Evolutionary conservation across 768 basidiomycete species (phyloP), one percentile per base, ranked within the genome.

Genomic region (Mycena capillaripes): DNA sequence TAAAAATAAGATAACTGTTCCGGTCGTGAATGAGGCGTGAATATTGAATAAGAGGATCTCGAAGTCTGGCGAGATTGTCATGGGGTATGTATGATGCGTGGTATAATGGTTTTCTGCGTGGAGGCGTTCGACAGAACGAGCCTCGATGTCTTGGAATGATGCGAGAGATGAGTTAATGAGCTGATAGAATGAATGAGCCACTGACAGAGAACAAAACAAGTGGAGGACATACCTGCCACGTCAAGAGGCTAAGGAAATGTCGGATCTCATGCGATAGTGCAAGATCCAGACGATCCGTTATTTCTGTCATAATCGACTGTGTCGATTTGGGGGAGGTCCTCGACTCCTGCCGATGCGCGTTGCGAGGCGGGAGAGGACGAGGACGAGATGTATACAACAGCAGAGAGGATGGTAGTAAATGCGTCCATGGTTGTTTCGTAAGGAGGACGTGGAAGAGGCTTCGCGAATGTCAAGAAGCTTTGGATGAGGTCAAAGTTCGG

Each of bases 231-330:
- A 58, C 56, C 36, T 36, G 34, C 32, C 21, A 21, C n/a, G 11
- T n/a, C 2, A n/a, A 36, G 9, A 36, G 16, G 19, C 7, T 7
- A 36, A 56, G 19, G 19, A 58, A 57, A 56, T 38, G 19, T 44
- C 36, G 44, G 14, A 25, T 38, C 44, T 66, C 48, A 66, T 38
- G 53, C 64, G 52, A 70, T 36, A 66, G 63, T 32, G 73, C 69
- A 74, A 36, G 48, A 40, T 42, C 69, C 69, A 52, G 64, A 70
- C 17, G 66, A 63, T 10, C 73, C 73, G 17, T 10, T 52, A 69
- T 21, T 30, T 44, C 42, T 57, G 55, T 70, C 69, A n/a, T 42
- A 21, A 30, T 70, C 65, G 56, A 67, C 46, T 19, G 69, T 66
- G 21, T 70, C 65, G 64, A 66, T 36, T 66, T 66, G 50, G 19